Evolutionary conservation across 2,329 filamentous ascomycete genomes (phyloP).

Genomic region (Paraphoma sp.): DNA sequence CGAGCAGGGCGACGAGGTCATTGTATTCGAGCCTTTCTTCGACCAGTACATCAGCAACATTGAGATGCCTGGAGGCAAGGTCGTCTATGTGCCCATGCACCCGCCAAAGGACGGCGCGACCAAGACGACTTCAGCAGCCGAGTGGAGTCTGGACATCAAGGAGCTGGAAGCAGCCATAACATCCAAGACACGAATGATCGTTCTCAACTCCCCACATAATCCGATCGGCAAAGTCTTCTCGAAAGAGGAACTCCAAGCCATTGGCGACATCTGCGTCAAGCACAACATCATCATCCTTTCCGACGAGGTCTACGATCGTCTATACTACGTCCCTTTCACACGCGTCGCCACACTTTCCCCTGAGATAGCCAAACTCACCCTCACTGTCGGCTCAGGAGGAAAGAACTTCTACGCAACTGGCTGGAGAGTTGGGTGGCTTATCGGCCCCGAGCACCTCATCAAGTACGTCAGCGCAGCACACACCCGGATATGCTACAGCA

Average conservation of each 20-base stretch:
- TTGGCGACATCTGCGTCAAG: constrained; percentile 89
- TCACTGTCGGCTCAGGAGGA: constrained; percentile 94
- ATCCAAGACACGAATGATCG: constrained; percentile 92
- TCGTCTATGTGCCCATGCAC: constrained; percentile 94
- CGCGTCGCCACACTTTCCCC: constrained; percentile 89
- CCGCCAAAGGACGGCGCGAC: constrained; percentile 81
- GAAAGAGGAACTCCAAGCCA: constrained; percentile 78
- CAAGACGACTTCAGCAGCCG: constrained; percentile 81
- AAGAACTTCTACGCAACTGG: constrained; percentile 99
- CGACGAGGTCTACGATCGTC: constrained; percentile 80
- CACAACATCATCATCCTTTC: constrained; percentile 88
- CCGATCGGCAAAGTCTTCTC: constrained; percentile 96
- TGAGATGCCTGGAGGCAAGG: constrained; percentile 94
- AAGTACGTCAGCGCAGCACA: constrained; percentile 92
- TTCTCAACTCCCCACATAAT: constrained; percentile 89
- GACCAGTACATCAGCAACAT: constrained; percentile 99
- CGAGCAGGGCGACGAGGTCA: constrained; percentile 93
- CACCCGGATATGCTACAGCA: constrained; percentile 94
- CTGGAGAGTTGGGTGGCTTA: constrained; percentile 95
- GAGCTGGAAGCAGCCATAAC: constrained; percentile 84
- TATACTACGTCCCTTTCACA: constrained; percentile 96
- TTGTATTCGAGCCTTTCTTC: constrained; percentile 98
- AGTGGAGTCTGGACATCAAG: constrained; percentile 87
- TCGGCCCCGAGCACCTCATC: constrained; percentile 86
- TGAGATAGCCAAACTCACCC: constrained; percentile 83